Evolutionary conservation across 1,284 basidiomycete species (phyloP).

Genomic region (Cronartium quercuum): DNA sequence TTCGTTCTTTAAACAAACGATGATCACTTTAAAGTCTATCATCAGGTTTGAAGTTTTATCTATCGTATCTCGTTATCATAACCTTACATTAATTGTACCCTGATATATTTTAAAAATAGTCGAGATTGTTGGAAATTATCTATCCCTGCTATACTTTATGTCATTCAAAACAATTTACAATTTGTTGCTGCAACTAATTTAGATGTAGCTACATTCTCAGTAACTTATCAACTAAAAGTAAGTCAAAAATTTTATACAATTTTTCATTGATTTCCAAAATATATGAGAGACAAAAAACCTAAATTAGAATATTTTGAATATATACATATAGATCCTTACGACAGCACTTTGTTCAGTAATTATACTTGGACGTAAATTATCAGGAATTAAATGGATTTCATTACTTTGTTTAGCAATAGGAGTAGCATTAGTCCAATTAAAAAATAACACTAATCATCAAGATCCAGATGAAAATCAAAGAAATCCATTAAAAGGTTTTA

Average conservation of each 20-base stretch:
- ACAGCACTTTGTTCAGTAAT: conserved; percentile 90
- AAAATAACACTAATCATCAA: conserved; percentile 50
- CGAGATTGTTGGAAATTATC: conserved; percentile 92
- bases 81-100: conserved; percentile 41
- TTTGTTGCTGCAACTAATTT: conserved; percentile 89
- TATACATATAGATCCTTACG: conserved; percentile 68
- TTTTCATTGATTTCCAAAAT: background rate
- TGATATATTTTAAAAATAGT: conserved; percentile 62
- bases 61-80: background rate
- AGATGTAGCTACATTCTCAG: conserved; percentile 88
- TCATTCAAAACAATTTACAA: conserved; percentile 92
- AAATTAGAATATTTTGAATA: no score
- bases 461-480: conserved; percentile 31
- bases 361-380: conserved; percentile 73
- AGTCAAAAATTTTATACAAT: background rate
- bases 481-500: conserved; percentile 67
- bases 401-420: conserved; percentile 79
- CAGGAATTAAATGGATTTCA: conserved; percentile 70
- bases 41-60: background rate
- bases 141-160: conserved; percentile 91
- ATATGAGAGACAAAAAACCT: background rate
- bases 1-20: background rate
- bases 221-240: conserved; percentile 43
- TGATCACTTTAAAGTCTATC: background rate
- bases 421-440: conserved; percentile 87